Evolutionary conservation across 257 asterid genomes (phyloP), one percentile per base, ranked within the genome.

Genomic region (Eucommia ulmoides): DNA sequence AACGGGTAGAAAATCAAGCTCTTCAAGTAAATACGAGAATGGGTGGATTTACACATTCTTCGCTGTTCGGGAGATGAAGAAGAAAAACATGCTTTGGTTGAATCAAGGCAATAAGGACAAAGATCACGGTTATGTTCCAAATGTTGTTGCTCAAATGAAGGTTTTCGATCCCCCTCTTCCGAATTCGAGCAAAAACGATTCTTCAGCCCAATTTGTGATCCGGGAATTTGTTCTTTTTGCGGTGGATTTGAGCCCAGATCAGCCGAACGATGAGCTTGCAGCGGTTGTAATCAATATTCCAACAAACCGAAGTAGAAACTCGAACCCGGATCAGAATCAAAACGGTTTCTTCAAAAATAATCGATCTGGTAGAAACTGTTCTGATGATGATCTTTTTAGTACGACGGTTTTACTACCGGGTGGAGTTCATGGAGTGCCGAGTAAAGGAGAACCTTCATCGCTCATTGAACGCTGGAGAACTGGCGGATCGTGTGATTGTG

Each of bases 401-500:
- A 54, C 66, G 41, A 68, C 72, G 1, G 93, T 77, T 45, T 63
- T 84, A 24, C 75, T 84, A 65, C 84, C 95, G n/a, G 86, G 85
- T 51, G 93, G 95, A 51, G 72, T 77, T 48, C 95, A 84, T 45
- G 92, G 84, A 60, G 50, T 58, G 23, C 95, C 93, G 44, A 64
- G 69, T 51, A 75, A 76, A 62, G 95, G 95, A 6, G 87, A 81
- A 45, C 86, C 95, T 52, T 81, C 86, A 33, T 63, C 93, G 6
- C 63, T 84, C 26, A 70, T 81, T 18, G 71, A 72, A 61, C 66
- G 95, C 66, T 84, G 95, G 95, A 74, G 71, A 55, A 56, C 78
- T 2, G 93, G 93, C 4, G 94, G 95, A 54, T 70, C 72, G 0
- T 84, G 95, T 33, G 95, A 84, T 57, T 84, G 95, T 63, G 95